Evolutionary conservation across 306 rosid genomes (phyloP), one percentile per base, ranked within the genome.

Genomic region (Vigna nakashimae): DNA sequence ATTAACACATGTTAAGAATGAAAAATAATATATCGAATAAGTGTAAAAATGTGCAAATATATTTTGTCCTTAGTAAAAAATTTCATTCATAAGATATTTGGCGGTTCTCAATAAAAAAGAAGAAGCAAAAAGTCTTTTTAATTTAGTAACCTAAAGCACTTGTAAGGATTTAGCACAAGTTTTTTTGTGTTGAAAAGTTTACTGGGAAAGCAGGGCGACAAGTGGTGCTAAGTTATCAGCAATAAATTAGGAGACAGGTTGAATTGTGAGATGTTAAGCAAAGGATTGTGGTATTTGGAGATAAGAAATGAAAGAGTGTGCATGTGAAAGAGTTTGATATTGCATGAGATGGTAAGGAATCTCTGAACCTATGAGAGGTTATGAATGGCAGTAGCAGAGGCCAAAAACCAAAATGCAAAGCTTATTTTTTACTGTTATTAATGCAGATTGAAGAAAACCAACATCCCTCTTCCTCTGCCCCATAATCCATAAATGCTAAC

Each of bases 381-480:
- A 72, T 52, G 69, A 26, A 7, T 7, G 26, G 36, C 68, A 15
- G 76, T 20, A 20, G 22, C 22, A 20, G 22, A 20, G 22, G 22
- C 22, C 22, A 20, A 20, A 20, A 20, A 20, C 22, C 22, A 20
- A 20, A 20, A 20, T 20, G 22, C 66, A 81, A 77, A 88, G 73
- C 75, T 65, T 72, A 57, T 65, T 34, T 76, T 78, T 55, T 57
- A 71, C 65, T 74, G 79, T 69, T 86, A 82, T 89, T 76, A 88
- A 88, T 90, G 96, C 84, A 59, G 87, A 85, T 86, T 81, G 86
- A 88, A 89, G 91, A 89, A 82, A 89, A 85, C 92, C 88, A 92
- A 90, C 93, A 90, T 88, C 85, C 85, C 77, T 85, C 83, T 55
- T 80, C 77, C 84, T 79, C 88, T 65, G 76, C 85, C 77, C 88